Percentiles rank a stretch among this genome's conserved stretches.
phyloP scores from a whole-genome alignment of 495 filamentous ascomycete species.

The Neurospora discreta region DNA sequence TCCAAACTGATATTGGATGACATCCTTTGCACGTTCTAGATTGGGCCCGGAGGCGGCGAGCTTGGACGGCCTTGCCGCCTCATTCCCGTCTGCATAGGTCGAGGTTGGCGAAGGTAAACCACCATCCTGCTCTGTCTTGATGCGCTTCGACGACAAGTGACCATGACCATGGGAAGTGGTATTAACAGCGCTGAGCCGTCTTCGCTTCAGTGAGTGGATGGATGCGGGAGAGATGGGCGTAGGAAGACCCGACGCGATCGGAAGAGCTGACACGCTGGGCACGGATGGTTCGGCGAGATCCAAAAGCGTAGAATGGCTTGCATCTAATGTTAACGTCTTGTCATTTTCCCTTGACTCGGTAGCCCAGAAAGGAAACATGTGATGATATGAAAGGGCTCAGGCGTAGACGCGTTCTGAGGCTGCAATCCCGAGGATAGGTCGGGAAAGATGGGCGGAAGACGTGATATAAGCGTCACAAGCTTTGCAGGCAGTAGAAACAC shows the following conservation, averaged over 20 bases:
- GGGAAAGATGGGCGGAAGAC: not conserved
- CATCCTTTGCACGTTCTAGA: conserved; percentile 47
- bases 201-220: conserved; percentile 19
- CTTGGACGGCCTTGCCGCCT: conserved; percentile 7
- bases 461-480: not conserved
- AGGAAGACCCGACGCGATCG: conserved; percentile 3
- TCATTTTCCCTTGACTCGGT: conserved; percentile 38
- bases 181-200: conserved; percentile 25
- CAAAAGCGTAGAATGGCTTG: conserved; percentile 1
- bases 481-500: not conserved
- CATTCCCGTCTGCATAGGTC: conserved; percentile 13
- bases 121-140: conserved; percentile 24
- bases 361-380: conserved; percentile 42
- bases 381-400: conserved; percentile 11
- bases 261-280: conserved; percentile 3
- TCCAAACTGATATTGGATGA: conserved; percentile 74
- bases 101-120: conserved; percentile 22
- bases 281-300: conserved; percentile 6
- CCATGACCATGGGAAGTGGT: conserved; percentile 2
- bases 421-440: not conserved
- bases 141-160: conserved; percentile 20
- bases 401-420: not conserved
- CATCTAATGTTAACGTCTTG: conserved; percentile 19
- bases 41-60: conserved; percentile 8
- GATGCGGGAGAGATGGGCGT: conserved; percentile 9